Conservation (phyloP, 805 yeast species). For the Ogataea nitratoaversa region DNA sequence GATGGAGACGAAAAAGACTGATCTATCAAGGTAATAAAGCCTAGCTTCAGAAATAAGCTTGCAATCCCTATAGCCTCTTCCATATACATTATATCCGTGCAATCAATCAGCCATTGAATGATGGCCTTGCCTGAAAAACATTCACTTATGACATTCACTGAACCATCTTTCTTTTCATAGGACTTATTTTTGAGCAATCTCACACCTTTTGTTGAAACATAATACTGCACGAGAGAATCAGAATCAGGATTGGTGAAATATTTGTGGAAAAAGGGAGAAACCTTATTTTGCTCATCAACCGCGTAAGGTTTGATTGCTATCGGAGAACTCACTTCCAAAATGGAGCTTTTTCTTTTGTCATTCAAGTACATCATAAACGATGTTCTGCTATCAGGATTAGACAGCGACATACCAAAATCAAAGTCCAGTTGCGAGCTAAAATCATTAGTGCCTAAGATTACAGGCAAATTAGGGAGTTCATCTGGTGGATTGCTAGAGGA, state of each 20-base stretch:
- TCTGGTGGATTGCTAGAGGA: conserved; percentile 51
- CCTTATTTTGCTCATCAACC: not conserved
- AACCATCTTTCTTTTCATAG: conserved; percentile 9
- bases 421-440: conserved; percentile 11
- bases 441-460: conserved; percentile 8
- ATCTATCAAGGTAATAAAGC: conserved; percentile 39
- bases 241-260: conserved; percentile 88
- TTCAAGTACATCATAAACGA: conserved; percentile 21
- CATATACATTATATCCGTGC: conserved; percentile 62
- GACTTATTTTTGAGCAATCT: conserved; percentile 46
- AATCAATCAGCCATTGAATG: conserved; percentile 86
- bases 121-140: conserved; percentile 72
- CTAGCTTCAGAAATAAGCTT: conserved; percentile 42
- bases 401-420: conserved; percentile 5
- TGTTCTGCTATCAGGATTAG: conserved; percentile 9
- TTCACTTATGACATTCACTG: conserved; percentile 35
- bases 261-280: conserved; percentile 67
- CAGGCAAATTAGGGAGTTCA: conserved; percentile 34
- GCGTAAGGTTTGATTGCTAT: not conserved
- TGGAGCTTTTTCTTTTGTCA: conserved; percentile 13
- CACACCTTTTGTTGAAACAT: conserved; percentile 61
- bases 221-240: conserved; percentile 76
- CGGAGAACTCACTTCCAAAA: not conserved
- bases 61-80: conserved; percentile 54
- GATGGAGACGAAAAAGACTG: conserved; percentile 17